Evolutionary conservation across 2,329 filamentous ascomycete genomes (phyloP).

Genomic region (Pseudogymnoascus sp.): DNA sequence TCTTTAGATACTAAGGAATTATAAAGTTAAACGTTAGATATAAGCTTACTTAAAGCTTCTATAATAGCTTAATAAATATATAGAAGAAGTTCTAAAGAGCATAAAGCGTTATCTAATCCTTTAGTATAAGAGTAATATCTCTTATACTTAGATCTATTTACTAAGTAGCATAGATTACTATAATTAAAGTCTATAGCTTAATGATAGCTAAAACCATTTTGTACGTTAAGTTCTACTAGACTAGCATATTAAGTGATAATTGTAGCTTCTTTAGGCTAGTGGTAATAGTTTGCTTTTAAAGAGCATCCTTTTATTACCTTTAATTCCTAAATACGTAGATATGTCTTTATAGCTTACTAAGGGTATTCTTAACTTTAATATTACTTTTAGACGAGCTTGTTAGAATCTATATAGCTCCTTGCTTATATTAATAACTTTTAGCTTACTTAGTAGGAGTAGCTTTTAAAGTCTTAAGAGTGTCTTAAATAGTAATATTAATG

Average conservation of each 20-base stretch:
- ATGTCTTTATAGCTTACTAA: background rate
- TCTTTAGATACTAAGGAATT: no score
- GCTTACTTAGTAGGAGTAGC: no score
- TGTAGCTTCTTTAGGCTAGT: background rate
- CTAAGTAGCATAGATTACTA: background rate
- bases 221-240: background rate
- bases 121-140: no score
- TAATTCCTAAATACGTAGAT: background rate
- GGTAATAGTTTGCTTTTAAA: background rate
- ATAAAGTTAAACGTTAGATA: no score
- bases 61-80: no score
- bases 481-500: background rate
- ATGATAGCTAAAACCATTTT: background rate
- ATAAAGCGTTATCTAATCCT: no score
- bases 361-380: background rate
- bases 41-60: no score
- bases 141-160: background rate
- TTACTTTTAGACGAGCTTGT: background rate
- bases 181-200: background rate
- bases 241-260: no score
- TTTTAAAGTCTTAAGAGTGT: no score
- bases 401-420: background rate
- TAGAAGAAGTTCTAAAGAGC: no score
- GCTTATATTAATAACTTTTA: no score
- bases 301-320: background rate